Percentiles rank a stretch among this genome's conserved stretches.
Conservation (phyloP, 192 early-diverging fungal genomes). For the Backusella parvicylindrica region DNA sequence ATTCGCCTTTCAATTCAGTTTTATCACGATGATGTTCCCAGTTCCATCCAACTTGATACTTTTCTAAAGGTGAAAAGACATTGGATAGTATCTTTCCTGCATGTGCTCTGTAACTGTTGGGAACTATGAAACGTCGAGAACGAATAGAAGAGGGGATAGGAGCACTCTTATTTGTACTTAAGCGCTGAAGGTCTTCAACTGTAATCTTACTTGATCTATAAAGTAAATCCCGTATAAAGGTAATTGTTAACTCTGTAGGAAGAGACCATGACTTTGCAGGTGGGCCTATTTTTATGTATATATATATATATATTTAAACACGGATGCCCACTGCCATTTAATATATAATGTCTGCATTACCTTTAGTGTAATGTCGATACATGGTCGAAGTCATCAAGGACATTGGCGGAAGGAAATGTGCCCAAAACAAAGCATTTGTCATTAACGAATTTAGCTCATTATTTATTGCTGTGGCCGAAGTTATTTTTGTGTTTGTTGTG, state of each 20-base stretch:
- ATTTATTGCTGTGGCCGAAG: neutral
- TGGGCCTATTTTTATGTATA: constrained; percentile 39
- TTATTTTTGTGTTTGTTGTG: neutral
- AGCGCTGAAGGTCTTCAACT: constrained; percentile 34
- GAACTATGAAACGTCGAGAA: constrained; percentile 8
- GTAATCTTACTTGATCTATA: constrained; percentile 22
- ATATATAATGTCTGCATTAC: neutral
- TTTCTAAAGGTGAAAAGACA: constrained; percentile 28
- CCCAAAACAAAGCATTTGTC: constrained; percentile 8
- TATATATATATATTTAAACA: too few relatives aligned
- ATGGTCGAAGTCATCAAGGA: constrained; percentile 15
- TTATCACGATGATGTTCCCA: constrained; percentile 37
- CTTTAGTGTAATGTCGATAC: constrained; percentile 16
- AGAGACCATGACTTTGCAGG: constrained; percentile 45
- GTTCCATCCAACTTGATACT: constrained; percentile 39
- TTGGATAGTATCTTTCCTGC: constrained; percentile 31
- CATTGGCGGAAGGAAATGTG: constrained; percentile 7
- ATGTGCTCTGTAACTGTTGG: constrained; percentile 28
- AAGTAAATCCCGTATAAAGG: constrained; percentile 30
- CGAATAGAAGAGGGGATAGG: constrained; percentile 16
- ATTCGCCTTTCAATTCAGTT: constrained; percentile 33
- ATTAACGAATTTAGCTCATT: neutral
- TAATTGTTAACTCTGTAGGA: constrained; percentile 28
- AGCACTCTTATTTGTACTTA: constrained; percentile 16
- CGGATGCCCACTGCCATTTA: neutral